Conservation (phyloP, 495 filamentous ascomycete species). For the Lentithecium fluviatile region DNA sequence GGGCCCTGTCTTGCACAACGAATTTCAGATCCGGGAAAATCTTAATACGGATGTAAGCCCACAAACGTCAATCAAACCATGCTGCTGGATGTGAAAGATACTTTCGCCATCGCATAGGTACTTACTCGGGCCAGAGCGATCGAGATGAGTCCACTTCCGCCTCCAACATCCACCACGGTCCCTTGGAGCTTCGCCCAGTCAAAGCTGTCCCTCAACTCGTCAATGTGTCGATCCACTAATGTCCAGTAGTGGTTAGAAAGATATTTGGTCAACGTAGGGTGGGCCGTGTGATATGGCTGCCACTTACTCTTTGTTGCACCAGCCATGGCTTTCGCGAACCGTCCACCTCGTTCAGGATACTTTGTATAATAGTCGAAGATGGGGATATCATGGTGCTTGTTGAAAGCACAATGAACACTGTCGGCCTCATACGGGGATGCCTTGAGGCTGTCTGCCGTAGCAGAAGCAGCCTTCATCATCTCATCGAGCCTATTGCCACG, state of each 20-base stretch:
- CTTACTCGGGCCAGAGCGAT: no score
- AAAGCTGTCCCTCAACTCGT: slow-evolving; percentile 29
- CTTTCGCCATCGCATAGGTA: neutral
- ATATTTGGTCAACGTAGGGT: no score
- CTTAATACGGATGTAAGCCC: no score
- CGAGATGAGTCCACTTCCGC: slow-evolving; percentile 30
- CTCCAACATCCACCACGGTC: slow-evolving; percentile 35
- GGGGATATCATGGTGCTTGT: slow-evolving; percentile 25
- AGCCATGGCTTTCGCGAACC: slow-evolving; percentile 37
- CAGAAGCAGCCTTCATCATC: slow-evolving; percentile 38
- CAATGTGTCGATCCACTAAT: slow-evolving; percentile 14
- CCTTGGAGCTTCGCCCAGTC: slow-evolving; percentile 28
- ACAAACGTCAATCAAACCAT: no score
- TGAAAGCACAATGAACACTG: slow-evolving; percentile 33
- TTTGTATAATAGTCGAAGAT: slow-evolving; percentile 39
- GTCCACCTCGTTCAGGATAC: slow-evolving; percentile 26
- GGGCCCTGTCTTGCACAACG: slow-evolving; percentile 35
- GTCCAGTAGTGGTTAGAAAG: no score
- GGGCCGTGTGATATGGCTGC: no score
- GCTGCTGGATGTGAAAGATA: neutral
- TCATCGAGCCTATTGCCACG: slow-evolving; percentile 37
- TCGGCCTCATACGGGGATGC: no score
- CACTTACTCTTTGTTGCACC: slow-evolving; percentile 21
- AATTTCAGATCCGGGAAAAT: slow-evolving; percentile 34
- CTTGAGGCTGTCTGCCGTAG: slow-evolving; percentile 11